Evolutionary conservation across 345 rosid genomes (phyloP), one percentile per base, ranked within the genome.

Genomic region (Lagerstroemia speciosa): DNA sequence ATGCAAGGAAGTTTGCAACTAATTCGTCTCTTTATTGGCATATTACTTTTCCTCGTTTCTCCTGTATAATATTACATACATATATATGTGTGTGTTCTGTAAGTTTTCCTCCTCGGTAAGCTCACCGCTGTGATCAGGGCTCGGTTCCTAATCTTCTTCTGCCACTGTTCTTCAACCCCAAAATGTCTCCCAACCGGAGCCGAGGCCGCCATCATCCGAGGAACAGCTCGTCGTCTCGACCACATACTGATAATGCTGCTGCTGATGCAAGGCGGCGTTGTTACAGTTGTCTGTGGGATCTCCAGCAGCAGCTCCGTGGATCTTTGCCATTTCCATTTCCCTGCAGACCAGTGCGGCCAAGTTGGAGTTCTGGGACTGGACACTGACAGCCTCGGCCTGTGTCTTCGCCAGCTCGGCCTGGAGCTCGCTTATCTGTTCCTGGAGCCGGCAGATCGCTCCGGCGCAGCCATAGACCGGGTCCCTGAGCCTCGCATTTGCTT

Each of bases 391-490:
- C 77, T 87, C 92, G 6, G 86, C 89, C 29, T 83, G 84, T 27
- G 92, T 78, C 72, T 78, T 81, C 9, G 92, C 92, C 31, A 87
- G 38, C 26, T 87, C 83, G 0, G 81, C 85, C 65, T 87, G 87
- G 19, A 87, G 86, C 24, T 87, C 87, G 24, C 80, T 65, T 1
- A 84, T 82, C 72, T 87, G 89, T 12, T 83, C 78, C 48, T 84
- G 92, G 22, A 87, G 87, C 40, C 77, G 86, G 4, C 74, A 83
- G 27, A 87, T 80, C 0, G 92, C 83, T 0, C 92, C 98, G 0
- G 94, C 90, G 32, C 92, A 76, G 22, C 96, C 94, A 33, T 92
- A 92, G 0, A 92, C 92, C 0, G 96, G 96, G 72, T 92, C 98
- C 65, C 92, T 80, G 11, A 86, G 79, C 78, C 98, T 77, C 4